Evolutionary conservation across 208 protist genomes (phyloP).

Genomic region (Acanthamoeba lenticulata): DNA sequence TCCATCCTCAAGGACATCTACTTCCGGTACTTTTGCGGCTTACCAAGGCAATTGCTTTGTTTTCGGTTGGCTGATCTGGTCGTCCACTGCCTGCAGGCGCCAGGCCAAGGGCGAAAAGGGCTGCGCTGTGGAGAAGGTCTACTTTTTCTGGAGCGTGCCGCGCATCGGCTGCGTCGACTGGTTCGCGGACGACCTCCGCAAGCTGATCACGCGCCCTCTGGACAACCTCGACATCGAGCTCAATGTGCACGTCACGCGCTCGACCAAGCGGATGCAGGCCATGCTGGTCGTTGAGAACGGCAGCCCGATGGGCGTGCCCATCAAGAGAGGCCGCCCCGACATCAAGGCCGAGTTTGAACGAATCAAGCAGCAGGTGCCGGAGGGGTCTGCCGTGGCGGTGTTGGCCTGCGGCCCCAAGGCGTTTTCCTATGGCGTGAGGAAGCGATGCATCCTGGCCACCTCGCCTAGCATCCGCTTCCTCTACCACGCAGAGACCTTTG

Average conservation of each 20-base stretch:
- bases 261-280: background rate
- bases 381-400: background rate
- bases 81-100: background rate
- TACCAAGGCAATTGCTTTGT: background rate
- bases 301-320: background rate
- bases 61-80: background rate
- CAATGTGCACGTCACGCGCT: background rate
- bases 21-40: background rate
- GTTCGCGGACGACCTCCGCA: background rate
- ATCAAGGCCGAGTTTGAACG: background rate
- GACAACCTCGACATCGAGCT: conserved; percentile 23
- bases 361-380: background rate
- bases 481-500: background rate
- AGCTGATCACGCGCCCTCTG: background rate
- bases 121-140: conserved; percentile 26
- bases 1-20: conserved; percentile 61
- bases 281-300: background rate
- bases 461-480: background rate
- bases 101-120: background rate
- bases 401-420: background rate
- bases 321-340: conserved; percentile 3
- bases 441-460: background rate
- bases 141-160: background rate
- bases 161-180: background rate
- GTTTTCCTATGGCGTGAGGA: background rate